Base-by-base conservation (phyloP, 192 early-diverging fungal genomes). In the Rhizoclosmatium globosum region DNA sequence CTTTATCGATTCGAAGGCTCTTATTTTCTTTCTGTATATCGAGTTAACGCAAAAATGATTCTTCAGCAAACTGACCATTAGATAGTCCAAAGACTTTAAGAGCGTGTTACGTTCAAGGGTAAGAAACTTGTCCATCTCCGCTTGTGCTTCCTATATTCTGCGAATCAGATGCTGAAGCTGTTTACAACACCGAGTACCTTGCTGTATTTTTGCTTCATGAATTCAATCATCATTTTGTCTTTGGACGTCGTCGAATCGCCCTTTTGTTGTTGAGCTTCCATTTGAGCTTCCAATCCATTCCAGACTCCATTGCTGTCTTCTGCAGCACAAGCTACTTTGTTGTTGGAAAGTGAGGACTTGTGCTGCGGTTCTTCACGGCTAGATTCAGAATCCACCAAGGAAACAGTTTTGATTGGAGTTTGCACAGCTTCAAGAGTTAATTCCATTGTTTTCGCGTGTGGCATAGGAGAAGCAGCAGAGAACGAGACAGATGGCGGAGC, bases 271-370 rank as follows among this genome's bases (percentile, higher is more conserved):
- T 31, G 31, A 31, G 31, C 31, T 57, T 57, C 56, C 13, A 57
- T 0, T 31, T 31, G 31, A 31, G 31, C 31, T 57, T 57, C 56
- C 13, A 57, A 57, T 17, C 13, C 21, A 11, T 21, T 64, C 61
- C 61, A 64, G 21, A 71, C 70, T 31, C 23, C 70, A 7, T 2
- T 57, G 38, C 56, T 38, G 43, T 57, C 50, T 39, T 71, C 70
- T 39, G 70, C 70, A 21, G 70, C 70, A 39, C 70, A 71, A 21
- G 70, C 70, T 42, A 68, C 66, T 13, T 31, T 31, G 60, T 21
- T 62, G 53, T 56, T 56, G 53, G 53, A 9, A n/a, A 56, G 53
- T 56, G 11, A 56, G 53, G 9, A 15, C 11, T 9, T 56, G 53
- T 56, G 9, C 11, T 1, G 11, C 53, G 53, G 53, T n/a, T 9